Evolutionary conservation across 2,329 filamentous ascomycete genomes (phyloP).

Genomic region (Shiraia sp.): DNA sequence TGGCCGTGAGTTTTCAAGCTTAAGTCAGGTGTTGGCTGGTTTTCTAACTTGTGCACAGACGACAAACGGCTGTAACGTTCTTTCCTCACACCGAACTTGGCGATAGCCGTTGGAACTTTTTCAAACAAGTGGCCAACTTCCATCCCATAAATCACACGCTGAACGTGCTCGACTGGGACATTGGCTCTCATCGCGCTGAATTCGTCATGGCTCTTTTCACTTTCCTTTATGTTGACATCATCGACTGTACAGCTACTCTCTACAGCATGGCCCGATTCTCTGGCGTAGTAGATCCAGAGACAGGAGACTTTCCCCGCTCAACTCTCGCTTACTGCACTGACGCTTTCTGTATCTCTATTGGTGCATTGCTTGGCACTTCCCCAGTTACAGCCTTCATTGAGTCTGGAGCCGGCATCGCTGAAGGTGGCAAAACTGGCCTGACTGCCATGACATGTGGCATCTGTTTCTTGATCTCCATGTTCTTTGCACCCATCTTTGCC

Average conservation of each 20-base stretch:
- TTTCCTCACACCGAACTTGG: conserved; percentile 74
- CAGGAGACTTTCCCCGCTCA: conserved; percentile 85
- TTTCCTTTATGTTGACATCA: conserved; percentile 89
- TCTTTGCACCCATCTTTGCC: conserved; percentile 89
- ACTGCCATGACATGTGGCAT: conserved; percentile 77
- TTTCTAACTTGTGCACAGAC: conserved; percentile 39
- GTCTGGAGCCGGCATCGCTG: conserved; percentile 83
- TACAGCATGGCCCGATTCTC: conserved; percentile 89
- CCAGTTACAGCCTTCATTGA: conserved; percentile 88
- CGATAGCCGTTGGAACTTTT: conserved; percentile 75
- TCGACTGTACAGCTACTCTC: conserved; percentile 83
- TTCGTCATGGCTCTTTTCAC: conserved; percentile 84
- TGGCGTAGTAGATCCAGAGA: conserved; percentile 76
- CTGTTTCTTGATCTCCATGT: conserved; percentile 85
- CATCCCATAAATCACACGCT: conserved; percentile 73
- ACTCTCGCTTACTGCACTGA: conserved; percentile 84
- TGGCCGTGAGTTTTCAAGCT: conserved; percentile 63
- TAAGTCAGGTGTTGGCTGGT: not conserved
- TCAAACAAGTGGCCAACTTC: conserved; percentile 82
- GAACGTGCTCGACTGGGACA: conserved; percentile 73
- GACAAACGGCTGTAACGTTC: conserved; percentile 73
- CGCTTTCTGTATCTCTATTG: conserved; percentile 78
- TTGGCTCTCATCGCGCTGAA: conserved; percentile 68
- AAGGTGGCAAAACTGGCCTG: conserved; percentile 81
- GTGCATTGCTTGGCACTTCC: conserved; percentile 74